These are phyloP conservation scores for Neocucurbitaria cava DNA, from an alignment of 2,329 filamentous ascomycete species.

Conservation along the genomic window DNA sequence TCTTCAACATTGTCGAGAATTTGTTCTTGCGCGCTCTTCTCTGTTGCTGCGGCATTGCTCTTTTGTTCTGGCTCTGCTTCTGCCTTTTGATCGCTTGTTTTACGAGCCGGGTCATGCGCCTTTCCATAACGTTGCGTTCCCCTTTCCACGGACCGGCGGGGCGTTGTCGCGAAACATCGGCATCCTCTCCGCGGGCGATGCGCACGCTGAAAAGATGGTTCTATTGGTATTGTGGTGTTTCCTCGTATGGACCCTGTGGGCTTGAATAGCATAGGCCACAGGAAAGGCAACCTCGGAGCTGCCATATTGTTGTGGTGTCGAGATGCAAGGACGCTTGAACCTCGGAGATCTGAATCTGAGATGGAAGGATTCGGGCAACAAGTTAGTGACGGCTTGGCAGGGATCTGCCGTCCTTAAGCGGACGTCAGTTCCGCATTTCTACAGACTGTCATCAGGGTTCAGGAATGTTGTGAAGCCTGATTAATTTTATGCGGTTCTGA, in stretches of 20 bases:
- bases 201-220: slow-evolving; percentile 1
- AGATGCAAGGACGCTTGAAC: slow-evolving; percentile 1
- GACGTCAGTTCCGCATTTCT: slow-evolving; percentile 12
- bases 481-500: background rate
- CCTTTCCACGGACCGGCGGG: slow-evolving; percentile 37
- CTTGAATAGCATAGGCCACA: slow-evolving; percentile 56
- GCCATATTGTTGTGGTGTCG: slow-evolving; percentile 44
- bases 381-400: slow-evolving; percentile 13
- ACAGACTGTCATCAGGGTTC: background rate
- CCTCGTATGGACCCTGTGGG: slow-evolving; percentile 32
- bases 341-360: slow-evolving; percentile 6
- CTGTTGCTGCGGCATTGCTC: background rate
- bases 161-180: slow-evolving; percentile 37
- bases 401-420: slow-evolving; percentile 20
- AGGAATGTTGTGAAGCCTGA: background rate
- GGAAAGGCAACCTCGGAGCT: slow-evolving; percentile 54
- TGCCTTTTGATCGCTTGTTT: slow-evolving; percentile 34
- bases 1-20: slow-evolving; percentile 33
- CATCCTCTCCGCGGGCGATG: slow-evolving; percentile 23
- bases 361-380: slow-evolving; percentile 16
- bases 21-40: slow-evolving; percentile 13
- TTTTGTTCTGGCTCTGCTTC: slow-evolving; percentile 10
- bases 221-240: slow-evolving; percentile 16
- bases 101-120: slow-evolving; percentile 55
- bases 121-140: slow-evolving; percentile 55